phyloP scores from a whole-genome alignment of 345 rosid species.

The Erysimum cheiranthoides region DNA sequence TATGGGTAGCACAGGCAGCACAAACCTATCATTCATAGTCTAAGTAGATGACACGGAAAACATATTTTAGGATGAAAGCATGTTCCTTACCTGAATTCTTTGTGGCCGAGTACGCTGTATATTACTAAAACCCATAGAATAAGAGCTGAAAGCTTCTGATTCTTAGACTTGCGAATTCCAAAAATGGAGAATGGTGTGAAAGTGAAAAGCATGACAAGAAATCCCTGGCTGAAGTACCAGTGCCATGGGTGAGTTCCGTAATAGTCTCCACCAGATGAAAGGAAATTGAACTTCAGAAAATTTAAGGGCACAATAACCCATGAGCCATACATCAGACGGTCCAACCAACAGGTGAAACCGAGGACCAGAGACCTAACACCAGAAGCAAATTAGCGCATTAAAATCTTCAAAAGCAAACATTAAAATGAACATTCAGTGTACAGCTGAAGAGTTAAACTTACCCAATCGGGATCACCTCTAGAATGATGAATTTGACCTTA shows the following conservation, averaged over 20 bases:
- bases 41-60: slow-evolving; percentile 45
- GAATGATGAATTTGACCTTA: slow-evolving; percentile 61
- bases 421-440: not conserved
- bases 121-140: slow-evolving; percentile 75
- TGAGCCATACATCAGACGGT: slow-evolving; percentile 77
- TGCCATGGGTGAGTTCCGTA: slow-evolving; percentile 99
- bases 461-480: slow-evolving; percentile 84
- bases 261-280: slow-evolving; percentile 93
- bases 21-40: slow-evolving; percentile 70
- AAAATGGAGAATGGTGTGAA: slow-evolving; percentile 70
- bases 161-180: slow-evolving; percentile 67
- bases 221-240: slow-evolving; percentile 97
- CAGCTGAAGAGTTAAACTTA: slow-evolving; percentile 47
- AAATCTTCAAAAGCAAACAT: slow-evolving; percentile 15
- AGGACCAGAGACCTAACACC: slow-evolving; percentile 71
- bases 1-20: slow-evolving; percentile 90
- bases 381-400: slow-evolving; percentile 16
- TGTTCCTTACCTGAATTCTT: slow-evolving; percentile 78
- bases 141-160: slow-evolving; percentile 77
- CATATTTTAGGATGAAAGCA: slow-evolving; percentile 35
- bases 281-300: slow-evolving; percentile 92
- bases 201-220: slow-evolving; percentile 83
- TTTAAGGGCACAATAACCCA: slow-evolving; percentile 91
- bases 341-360: slow-evolving; percentile 66
- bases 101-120: slow-evolving; percentile 86